Base-by-base conservation (phyloP, 805 yeast species). In the Scheffersomyces stipitis region DNA sequence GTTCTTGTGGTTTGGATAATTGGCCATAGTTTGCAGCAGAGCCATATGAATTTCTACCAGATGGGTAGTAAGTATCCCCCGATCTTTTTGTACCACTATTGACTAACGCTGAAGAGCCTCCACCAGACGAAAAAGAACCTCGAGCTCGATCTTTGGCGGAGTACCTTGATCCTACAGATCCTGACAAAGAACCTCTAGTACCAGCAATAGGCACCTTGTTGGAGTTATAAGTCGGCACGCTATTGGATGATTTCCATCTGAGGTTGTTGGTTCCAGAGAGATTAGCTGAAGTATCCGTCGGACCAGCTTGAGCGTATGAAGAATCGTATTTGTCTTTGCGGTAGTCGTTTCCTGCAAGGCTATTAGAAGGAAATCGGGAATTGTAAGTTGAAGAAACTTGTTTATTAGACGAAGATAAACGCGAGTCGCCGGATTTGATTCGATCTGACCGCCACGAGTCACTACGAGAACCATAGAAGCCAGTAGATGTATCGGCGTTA, bases 41-140 rank as follows among this genome's bases (percentile, higher is more conserved):
- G 24, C 9, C 7, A 10, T 20, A 20, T 20, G 24, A 10, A 10
- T 20, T 20, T 20, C 20, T 28, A n/a, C 35, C 27, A 15, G 51
- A 42, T 7, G 64, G 64, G 40, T 58, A 62, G 40, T 62, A 62
- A 4, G 63, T 54, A 37, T 61, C 66, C 20, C 49, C 44, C 4
- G 49, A 35, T 35, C 44, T 52, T 3, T 36, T 26, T 7, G 34
- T 14, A 12, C 33, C 30, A 27, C 51, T 46, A 35, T 50, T 51
- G 22, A 53, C 38, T 12, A 52, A 31, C 3, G 51, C 41, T 17
- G 51, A 43, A n/a, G 49, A 44, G 3, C 54, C 52, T 13, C 47
- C 41, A 10, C 30, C 38, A 16, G 34, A 31, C 6, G 48, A 39
- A 4, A 41, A 36, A 3, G 34, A 17, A 15, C 53, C 39, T 28